Percentiles rank a stretch among this genome's conserved stretches.
Evolutionary conservation across 495 filamentous ascomycete species (phyloP).

Genomic region (Aspergillus avenaceus): DNA sequence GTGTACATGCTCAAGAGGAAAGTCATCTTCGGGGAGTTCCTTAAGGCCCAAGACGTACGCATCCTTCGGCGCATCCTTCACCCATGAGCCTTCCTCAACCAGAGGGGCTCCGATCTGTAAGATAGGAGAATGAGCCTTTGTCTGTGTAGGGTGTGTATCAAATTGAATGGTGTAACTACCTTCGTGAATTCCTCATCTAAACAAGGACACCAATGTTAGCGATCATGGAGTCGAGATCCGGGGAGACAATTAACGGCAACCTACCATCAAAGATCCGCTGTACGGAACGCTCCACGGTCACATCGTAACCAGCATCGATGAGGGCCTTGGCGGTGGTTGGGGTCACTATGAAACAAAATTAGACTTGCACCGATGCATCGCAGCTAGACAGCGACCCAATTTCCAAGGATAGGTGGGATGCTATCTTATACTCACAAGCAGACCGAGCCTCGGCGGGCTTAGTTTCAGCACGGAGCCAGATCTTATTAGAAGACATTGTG

Average conservation of each 20-base stretch:
- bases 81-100: conserved; percentile 82
- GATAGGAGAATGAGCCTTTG: conserved; percentile 1
- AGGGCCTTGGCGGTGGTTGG: conserved; percentile 73
- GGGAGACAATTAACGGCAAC: not conserved
- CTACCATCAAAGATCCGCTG: conserved; percentile 80
- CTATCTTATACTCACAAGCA: conserved; percentile 38
- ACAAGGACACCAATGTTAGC: not conserved
- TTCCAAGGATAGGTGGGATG: too few relatives aligned
- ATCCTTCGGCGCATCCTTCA: conserved; percentile 62
- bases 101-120: conserved; percentile 61
- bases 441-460: conserved; percentile 48
- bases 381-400: too few relatives aligned
- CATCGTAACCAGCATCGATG: conserved; percentile 75
- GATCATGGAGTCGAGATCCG: not conserved
- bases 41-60: conserved; percentile 90
- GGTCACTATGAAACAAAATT: conserved; percentile 39
- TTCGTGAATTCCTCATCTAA: conserved; percentile 52
- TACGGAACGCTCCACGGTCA: conserved; percentile 76
- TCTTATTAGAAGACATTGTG: conserved; percentile 41
- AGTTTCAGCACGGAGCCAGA: conserved; percentile 47
- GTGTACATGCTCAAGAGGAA: conserved; percentile 81
- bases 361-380: conserved; percentile 1
- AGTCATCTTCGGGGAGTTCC: conserved; percentile 85
- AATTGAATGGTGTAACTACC: conserved; percentile 20
- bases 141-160: not conserved